Evolutionary conservation across 208 protist species (phyloP).

Genomic region (Trypanosoma boissoni): DNA sequence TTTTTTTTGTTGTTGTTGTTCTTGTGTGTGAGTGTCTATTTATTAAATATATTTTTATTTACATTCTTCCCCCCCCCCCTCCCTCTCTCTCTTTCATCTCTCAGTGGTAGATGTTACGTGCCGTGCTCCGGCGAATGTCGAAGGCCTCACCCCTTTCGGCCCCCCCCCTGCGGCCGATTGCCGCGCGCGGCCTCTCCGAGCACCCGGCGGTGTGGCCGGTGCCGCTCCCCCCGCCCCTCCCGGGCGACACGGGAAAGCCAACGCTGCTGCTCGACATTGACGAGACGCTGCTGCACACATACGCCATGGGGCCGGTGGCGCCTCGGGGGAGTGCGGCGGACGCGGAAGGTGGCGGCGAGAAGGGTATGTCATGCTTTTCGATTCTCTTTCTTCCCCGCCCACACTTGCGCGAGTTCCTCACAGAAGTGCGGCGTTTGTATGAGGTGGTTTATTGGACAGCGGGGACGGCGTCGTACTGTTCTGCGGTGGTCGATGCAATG

Average conservation of each 20-base stretch:
- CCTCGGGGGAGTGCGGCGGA: too few species aligned
- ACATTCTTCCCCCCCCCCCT: too few species aligned
- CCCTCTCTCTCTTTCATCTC: too few species aligned
- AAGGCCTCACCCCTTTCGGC: too few species aligned
- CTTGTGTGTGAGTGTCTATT: too few species aligned
- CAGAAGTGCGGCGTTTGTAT: slow-evolving; percentile 71
- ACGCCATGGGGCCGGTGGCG: slow-evolving; percentile 32
- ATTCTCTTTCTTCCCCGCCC: slow-evolving; percentile 63
- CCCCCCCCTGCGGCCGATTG: slow-evolving; percentile 39
- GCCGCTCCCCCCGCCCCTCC: slow-evolving; percentile 57
- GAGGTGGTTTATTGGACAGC: slow-evolving; percentile 90
- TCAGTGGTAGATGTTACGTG: too few species aligned
- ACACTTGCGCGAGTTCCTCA: slow-evolving; percentile 69
- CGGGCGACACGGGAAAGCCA: slow-evolving; percentile 38
- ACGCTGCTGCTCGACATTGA: slow-evolving; percentile 90
- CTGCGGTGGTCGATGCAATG: slow-evolving; percentile 65
- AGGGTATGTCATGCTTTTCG: slow-evolving; percentile 32
- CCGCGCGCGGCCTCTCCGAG: slow-evolving; percentile 50
- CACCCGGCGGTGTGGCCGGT: slow-evolving; percentile 65
- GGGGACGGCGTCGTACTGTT: slow-evolving; percentile 80
- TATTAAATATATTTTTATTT: too few species aligned
- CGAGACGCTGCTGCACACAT: slow-evolving; percentile 77
- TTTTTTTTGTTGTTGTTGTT: too few species aligned
- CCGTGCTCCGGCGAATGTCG: too few species aligned
- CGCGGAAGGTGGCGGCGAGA: not conserved